A percentile compares a stretch with the other conserved stretches of the same genome.
phyloP scores from a whole-genome alignment of 2,329 filamentous ascomycete genomes.

The Epichloe gansuensis region DNA sequence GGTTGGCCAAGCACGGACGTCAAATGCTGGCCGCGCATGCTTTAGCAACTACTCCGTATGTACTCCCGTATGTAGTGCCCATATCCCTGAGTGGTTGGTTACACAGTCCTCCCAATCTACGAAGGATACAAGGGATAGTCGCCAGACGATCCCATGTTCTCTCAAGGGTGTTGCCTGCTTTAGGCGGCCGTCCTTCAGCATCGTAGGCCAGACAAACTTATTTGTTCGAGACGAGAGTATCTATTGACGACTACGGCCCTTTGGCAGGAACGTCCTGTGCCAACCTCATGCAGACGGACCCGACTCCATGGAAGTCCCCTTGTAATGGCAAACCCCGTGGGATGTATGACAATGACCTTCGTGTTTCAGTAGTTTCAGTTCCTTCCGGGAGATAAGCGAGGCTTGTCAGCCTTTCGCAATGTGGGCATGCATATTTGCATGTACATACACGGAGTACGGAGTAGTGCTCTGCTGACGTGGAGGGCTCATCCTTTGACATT shows the following conservation, averaged over 20 bases:
- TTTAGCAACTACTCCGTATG: too few species aligned
- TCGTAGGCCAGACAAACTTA: background rate
- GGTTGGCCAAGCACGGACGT: background rate
- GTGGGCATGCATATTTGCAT: background rate
- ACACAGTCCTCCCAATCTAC: background rate
- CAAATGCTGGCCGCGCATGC: too few species aligned
- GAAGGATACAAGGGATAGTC: background rate
- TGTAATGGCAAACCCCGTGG: background rate
- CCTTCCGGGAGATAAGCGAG: constrained; percentile 1
- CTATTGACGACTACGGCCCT: background rate
- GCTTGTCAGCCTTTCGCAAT: background rate
- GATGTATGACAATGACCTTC: background rate
- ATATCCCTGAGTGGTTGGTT: background rate
- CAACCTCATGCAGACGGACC: background rate
- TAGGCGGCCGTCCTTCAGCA: background rate
- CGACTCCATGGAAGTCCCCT: background rate
- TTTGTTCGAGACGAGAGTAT: background rate
- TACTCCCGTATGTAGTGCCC: too few species aligned
- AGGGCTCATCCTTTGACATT: background rate
- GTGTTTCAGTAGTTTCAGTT: constrained; percentile 1
- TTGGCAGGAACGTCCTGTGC: background rate
- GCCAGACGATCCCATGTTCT: background rate
- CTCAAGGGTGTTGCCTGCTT: background rate
- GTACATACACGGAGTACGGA: background rate
- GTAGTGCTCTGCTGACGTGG: background rate